Base-by-base conservation (phyloP, 148 eudicot genomes). In the Nyssa sinensis region DNA sequence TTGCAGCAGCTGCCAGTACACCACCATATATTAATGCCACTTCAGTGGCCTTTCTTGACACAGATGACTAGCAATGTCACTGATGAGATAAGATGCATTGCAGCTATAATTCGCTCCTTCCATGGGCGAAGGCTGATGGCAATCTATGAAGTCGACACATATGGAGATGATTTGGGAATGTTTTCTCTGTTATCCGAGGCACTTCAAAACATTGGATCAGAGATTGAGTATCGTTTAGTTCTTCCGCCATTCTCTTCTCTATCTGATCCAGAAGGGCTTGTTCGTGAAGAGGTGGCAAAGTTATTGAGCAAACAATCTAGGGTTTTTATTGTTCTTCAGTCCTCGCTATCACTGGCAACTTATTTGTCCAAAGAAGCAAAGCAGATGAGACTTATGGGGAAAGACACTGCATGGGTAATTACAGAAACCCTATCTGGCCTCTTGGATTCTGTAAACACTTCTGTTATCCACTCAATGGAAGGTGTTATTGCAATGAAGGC, bases 301-400 rank as follows among this genome's bases (percentile, higher is more conserved):
- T 33, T 71, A 10, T 16, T 33, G n/a, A 21, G 32, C 2, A 69
- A 34, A 34, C 8, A 21, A 53, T 70, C 75, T 32, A 63, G 80
- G 69, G 79, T 80, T 37, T 80, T 80, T 23, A n/a, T 80, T 33
- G 72, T 80, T 66, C 64, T 75, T 28, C 55, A 51, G 44, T 68
- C 67, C 3, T 80, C 83, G 19, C 51, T 41, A 19, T 30, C 75
- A 66, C 57, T 39, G 57, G 62, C 74, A 27, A 44, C 39, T 27
- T 68, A 29, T 49, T 64, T 80, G 68, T 80, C 75, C 49, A 41
- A 64, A 33, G 83, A 71, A 66, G 83, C 83, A 17, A 62, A 80
- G 23, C 29, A 4, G 31, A 58, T 5, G 7, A 72, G 71, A n/a
- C 39, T 80, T 5, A 66, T 65, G 44, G 49, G 58, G 14, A 75